Base-by-base conservation (phyloP, 192 early-diverging fungal species). In the Entophlyctis luteolus region DNA sequence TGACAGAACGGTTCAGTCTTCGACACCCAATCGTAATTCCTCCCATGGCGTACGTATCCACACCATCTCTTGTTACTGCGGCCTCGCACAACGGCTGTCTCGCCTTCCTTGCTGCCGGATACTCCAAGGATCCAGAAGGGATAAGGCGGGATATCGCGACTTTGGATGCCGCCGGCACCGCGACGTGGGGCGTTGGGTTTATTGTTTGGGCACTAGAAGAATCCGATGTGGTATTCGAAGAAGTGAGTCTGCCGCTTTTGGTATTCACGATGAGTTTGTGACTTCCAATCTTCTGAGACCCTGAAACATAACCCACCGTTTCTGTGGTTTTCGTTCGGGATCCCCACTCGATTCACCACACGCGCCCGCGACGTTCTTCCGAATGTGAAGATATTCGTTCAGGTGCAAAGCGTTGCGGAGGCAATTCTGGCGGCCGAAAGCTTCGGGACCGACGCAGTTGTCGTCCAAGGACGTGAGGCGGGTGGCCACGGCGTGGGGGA, bases 381-480 rank as follows among this genome's bases (percentile, higher is more conserved):
- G 0, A 53, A 56, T 27, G 49, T 52, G n/a, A 52, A 52, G 22
- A 27, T 52, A 6, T 52, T 52, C 27, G 49, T 52, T 8, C 49
- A 52, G 22, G 23, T 52, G 8, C 49, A 52, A 52, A 8, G 5
- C 22, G 49, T 18, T 6, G 23, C 6, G 12, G 49, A 52, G 22
- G 49, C 49, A 10, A 6, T 23, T 5, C 5, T 22, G 49, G 12
- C 12, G 0, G 67, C 73, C 18, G 67, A 70, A n/a, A 5, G 72
- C 5, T 34, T 74, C 6, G 42, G 58, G 5, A 78, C 68, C 14
- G 79, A 81, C 46, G 79, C 77, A 4, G 72, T 81, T 45, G 79
- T 81, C 1, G 45, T 71, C 16, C 79, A 81, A 46, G 79, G 79
- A n/a, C 72, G 72, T 8, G 79, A 81, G 35, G 48, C 79, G 2